Percentiles rank a stretch among this genome's conserved stretches.
phyloP scores from a whole-genome alignment of 1,139 yeast species.

The Geotrichum carabidarum region DNA sequence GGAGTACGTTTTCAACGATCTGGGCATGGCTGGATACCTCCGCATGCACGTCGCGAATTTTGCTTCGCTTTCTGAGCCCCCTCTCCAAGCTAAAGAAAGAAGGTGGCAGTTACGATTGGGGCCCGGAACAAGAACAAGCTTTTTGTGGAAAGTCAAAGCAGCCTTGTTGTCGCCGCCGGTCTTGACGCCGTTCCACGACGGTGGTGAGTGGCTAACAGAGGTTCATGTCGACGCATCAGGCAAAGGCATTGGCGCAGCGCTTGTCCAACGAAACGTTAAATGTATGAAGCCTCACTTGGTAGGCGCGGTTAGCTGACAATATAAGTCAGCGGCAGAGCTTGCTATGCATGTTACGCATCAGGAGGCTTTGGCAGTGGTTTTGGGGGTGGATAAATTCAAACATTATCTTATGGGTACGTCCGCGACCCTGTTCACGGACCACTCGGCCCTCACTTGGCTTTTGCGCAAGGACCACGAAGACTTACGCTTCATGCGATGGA shows the following conservation, averaged over 20 bases:
- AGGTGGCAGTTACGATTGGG: background rate
- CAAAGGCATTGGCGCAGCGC: background rate
- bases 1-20: background rate
- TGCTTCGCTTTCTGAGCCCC: no score
- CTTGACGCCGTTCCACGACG: background rate
- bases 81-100: background rate
- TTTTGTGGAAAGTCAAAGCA: no score
- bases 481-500: background rate
- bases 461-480: background rate
- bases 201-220: background rate
- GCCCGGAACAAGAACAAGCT: background rate
- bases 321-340: background rate
- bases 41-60: background rate
- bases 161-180: background rate
- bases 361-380: background rate
- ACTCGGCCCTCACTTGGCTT: background rate
- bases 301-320: background rate
- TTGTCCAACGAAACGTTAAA: background rate
- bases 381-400: background rate
- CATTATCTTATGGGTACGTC: background rate
- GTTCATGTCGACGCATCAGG: background rate
- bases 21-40: background rate
- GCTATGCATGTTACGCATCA: background rate
- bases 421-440: background rate
- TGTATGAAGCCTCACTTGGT: background rate